Evolutionary conservation across 495 filamentous ascomycete genomes (phyloP).

Genomic region (Lasiosphaeria hispida): DNA sequence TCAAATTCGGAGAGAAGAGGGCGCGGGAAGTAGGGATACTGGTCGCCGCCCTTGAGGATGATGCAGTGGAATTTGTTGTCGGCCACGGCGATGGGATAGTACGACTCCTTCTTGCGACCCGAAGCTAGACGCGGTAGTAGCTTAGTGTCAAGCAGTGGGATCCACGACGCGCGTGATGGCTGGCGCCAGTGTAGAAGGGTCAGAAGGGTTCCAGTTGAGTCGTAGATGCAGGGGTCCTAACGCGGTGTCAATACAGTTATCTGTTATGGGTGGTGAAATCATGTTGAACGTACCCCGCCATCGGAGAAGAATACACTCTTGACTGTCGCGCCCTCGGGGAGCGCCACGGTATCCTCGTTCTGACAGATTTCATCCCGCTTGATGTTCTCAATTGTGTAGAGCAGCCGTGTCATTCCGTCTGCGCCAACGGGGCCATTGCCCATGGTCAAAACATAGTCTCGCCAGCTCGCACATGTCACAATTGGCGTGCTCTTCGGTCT

Average conservation of each 20-base stretch:
- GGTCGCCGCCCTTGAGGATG: constrained; percentile 92
- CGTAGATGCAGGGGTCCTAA: constrained; percentile 90
- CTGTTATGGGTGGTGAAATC: not conserved
- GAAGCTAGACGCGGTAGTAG: constrained; percentile 74
- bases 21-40: constrained; percentile 91
- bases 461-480: constrained; percentile 88
- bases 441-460: constrained; percentile 90
- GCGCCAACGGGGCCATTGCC: constrained; percentile 84
- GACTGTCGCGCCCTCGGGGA: constrained; percentile 67
- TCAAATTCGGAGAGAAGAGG: constrained; percentile 92
- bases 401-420: constrained; percentile 69
- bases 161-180: constrained; percentile 82
- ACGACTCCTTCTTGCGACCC: constrained; percentile 82
- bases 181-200: constrained; percentile 88
- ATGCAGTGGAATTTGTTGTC: constrained; percentile 95
- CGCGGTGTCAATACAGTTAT: not conserved
- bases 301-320: constrained; percentile 90
- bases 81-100: constrained; percentile 94
- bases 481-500: constrained; percentile 85
- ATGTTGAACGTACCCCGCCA: constrained; percentile 58
- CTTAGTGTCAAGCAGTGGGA: constrained; percentile 86
- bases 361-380: constrained; percentile 91
- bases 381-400: constrained; percentile 90
- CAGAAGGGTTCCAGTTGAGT: constrained; percentile 80
- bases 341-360: constrained; percentile 83